Percentiles rank a stretch among this genome's conserved stretches.
These are phyloP conservation scores for Termitomyces sp. DNA, from an alignment of 768 basidiomycete genomes.

Conservation along the genomic window DNA sequence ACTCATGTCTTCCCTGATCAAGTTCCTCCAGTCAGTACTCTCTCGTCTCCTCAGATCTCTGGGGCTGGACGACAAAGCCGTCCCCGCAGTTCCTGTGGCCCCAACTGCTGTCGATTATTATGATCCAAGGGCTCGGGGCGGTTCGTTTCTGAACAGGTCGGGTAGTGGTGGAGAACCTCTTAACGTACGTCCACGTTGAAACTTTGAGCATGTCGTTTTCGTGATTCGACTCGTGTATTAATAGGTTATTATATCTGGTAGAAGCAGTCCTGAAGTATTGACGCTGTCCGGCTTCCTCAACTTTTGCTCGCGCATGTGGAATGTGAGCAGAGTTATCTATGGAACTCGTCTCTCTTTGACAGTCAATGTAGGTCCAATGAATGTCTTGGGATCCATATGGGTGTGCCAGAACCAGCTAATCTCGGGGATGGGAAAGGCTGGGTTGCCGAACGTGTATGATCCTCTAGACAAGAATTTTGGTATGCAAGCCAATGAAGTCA, in stretches of 20 bases:
- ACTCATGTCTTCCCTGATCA: slow-evolving; percentile 3
- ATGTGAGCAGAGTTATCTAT: slow-evolving; percentile 33
- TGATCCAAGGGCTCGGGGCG: slow-evolving; percentile 16
- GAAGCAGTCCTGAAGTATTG: slow-evolving; percentile 42
- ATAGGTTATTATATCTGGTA: slow-evolving; percentile 52
- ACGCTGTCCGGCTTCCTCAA: slow-evolving; percentile 42
- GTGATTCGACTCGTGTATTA: background rate
- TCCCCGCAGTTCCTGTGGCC: background rate
- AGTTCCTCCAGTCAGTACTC: background rate
- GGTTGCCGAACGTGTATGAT: slow-evolving; percentile 28
- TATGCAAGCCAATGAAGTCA: slow-evolving; percentile 17
- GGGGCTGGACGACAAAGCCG: background rate
- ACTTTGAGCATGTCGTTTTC: background rate
- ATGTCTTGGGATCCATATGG: slow-evolving; percentile 60
- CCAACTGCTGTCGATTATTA: slow-evolving; percentile 13
- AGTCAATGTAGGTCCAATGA: slow-evolving; percentile 34
- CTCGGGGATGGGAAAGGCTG: slow-evolving; percentile 66
- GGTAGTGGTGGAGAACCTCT: slow-evolving; percentile 20
- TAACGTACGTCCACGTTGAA: slow-evolving; percentile 19
- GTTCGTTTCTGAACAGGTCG: slow-evolving; percentile 19
- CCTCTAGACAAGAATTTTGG: background rate
- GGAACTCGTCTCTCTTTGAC: background rate
- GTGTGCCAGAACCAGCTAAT: slow-evolving; percentile 51
- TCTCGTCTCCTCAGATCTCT: slow-evolving; percentile 1
- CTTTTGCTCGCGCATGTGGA: slow-evolving; percentile 48